These are phyloP conservation scores for Priceomyces haplophilus DNA, from an alignment of 805 yeast genomes.

Conservation along the genomic window DNA sequence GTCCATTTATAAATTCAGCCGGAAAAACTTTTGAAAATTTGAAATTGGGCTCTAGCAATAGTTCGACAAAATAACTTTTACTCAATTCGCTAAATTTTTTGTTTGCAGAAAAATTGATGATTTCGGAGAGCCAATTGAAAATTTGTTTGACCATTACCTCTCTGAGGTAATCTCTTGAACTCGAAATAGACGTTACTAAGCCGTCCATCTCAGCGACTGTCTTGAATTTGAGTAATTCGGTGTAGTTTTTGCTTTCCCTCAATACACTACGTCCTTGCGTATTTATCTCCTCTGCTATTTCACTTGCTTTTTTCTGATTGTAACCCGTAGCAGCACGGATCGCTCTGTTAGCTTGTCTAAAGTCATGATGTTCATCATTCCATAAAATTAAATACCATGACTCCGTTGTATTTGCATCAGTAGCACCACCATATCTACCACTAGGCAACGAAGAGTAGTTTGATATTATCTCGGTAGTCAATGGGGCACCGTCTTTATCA, in stretches of 20 bases:
- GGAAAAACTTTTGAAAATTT: slow-evolving; percentile 32
- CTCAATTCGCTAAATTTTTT: slow-evolving; percentile 21
- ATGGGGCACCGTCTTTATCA: slow-evolving; percentile 19
- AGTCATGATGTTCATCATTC: slow-evolving; percentile 76
- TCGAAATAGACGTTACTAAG: slow-evolving; percentile 52
- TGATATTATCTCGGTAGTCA: slow-evolving; percentile 27
- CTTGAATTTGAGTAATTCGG: slow-evolving; percentile 29
- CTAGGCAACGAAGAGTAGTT: slow-evolving; percentile 31
- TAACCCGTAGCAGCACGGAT: slow-evolving; percentile 34
- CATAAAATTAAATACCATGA: slow-evolving; percentile 56
- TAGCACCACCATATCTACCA: slow-evolving; percentile 27
- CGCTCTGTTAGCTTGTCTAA: slow-evolving; percentile 50
- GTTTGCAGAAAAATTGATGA: slow-evolving; percentile 25
- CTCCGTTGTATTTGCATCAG: slow-evolving; percentile 31
- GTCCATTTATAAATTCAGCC: slow-evolving; percentile 18
- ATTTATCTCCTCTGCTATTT: slow-evolving; percentile 46
- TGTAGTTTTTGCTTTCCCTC: slow-evolving; percentile 24
- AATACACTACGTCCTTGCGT: slow-evolving; percentile 49
- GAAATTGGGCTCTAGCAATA: slow-evolving; percentile 37
- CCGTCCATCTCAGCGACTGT: slow-evolving; percentile 45
- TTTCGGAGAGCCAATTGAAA: slow-evolving; percentile 50
- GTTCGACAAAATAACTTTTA: slow-evolving; percentile 33
- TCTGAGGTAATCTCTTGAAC: slow-evolving; percentile 49
- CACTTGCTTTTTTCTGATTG: slow-evolving; percentile 25
- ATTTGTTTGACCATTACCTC: slow-evolving; percentile 45